Conservation (phyloP, 192 early-diverging fungal species). For the Physocladia obscura region DNA sequence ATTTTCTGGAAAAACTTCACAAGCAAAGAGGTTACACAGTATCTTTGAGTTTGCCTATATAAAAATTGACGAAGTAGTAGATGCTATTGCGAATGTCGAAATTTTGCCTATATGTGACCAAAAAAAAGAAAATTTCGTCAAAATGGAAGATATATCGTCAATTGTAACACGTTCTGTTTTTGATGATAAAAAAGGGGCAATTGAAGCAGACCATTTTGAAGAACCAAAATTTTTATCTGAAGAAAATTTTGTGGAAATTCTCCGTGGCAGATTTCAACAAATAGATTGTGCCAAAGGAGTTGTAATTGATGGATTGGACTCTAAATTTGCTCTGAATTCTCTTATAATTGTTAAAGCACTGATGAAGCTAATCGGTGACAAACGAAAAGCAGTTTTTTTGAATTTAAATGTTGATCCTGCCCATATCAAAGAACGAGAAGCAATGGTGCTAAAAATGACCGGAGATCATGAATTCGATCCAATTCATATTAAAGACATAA, state of each 20-base stretch:
- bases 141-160: slow-evolving; percentile 5
- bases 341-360: slow-evolving; percentile 38
- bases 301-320: slow-evolving; percentile 60
- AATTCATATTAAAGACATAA: slow-evolving; percentile 43
- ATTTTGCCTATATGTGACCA: neutral
- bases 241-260: slow-evolving; percentile 42
- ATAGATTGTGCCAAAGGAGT: slow-evolving; percentile 45
- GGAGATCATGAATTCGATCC: slow-evolving; percentile 47
- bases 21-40: slow-evolving; percentile 38
- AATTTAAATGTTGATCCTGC: slow-evolving; percentile 40
- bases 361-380: slow-evolving; percentile 36
- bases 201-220: slow-evolving; percentile 32
- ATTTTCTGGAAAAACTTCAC: slow-evolving; percentile 50
- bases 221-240: slow-evolving; percentile 39
- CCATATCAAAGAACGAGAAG: slow-evolving; percentile 51
- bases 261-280: slow-evolving; percentile 34
- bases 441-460: slow-evolving; percentile 14
- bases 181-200: neutral
- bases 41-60: slow-evolving; percentile 37
- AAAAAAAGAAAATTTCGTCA: neutral
- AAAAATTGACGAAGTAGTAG: slow-evolving; percentile 51
- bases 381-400: slow-evolving; percentile 37
- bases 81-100: slow-evolving; percentile 8
- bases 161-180: neutral
- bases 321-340: slow-evolving; percentile 39